Evolutionary conservation across 78 protist genomes (phyloP).

Genomic region (Dictyostelium firmibasis): DNA sequence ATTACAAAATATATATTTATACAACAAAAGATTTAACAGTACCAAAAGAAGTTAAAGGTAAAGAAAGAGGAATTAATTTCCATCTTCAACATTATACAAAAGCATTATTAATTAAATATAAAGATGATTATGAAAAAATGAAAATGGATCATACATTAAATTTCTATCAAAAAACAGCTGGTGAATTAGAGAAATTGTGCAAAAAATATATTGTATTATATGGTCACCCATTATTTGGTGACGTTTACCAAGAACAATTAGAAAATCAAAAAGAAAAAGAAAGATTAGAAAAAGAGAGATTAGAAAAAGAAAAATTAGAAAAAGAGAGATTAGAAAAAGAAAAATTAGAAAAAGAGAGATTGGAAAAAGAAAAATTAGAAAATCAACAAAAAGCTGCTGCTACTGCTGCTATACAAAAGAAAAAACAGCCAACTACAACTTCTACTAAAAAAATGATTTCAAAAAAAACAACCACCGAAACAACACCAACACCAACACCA

Average conservation of each 20-base stretch:
- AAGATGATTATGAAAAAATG: constrained; percentile 65
- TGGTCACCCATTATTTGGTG: constrained; percentile 52
- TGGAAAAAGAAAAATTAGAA: background rate
- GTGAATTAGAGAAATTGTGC: constrained; percentile 43
- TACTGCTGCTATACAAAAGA: background rate
- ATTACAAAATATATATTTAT: too few species aligned
- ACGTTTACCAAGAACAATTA: constrained; percentile 2
- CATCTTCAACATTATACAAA: constrained; percentile 49
- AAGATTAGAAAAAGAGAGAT: background rate
- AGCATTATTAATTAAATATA: constrained; percentile 32
- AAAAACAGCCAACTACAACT: background rate
- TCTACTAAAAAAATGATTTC: background rate
- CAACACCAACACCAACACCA: background rate
- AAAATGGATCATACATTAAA: constrained; percentile 63
- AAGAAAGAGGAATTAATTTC: constrained; percentile 7
- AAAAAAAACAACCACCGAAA: background rate
- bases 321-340: background rate
- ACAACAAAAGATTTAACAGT: background rate
- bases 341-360: background rate
- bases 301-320: background rate
- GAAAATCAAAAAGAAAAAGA: background rate
- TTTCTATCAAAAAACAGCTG: constrained; percentile 35
- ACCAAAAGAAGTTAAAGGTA: constrained; percentile 5
- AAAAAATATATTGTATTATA: constrained; percentile 50
- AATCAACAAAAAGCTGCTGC: background rate